Percentiles rank a stretch among this genome's conserved stretches.
These are phyloP conservation scores for Castanospermum australe DNA, from an alignment of 306 rosid genomes.

Conservation along the genomic window DNA sequence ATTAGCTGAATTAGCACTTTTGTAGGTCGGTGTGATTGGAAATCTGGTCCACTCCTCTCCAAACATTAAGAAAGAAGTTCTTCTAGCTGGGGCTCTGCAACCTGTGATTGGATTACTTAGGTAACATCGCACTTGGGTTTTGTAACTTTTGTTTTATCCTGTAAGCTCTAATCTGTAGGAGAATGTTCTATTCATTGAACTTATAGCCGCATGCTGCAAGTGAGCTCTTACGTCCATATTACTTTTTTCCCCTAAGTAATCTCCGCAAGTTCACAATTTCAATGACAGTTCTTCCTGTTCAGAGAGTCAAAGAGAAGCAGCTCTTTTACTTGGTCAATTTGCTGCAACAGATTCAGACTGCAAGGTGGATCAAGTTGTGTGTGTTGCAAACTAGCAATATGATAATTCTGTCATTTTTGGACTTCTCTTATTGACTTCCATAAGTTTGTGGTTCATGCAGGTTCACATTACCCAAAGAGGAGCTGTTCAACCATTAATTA, in stretches of 20 bases:
- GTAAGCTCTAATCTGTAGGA: neutral
- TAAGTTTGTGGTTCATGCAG: slow-evolving; percentile 32
- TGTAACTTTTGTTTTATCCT: neutral
- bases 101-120: slow-evolving; percentile 64
- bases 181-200: neutral
- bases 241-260: neutral
- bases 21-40: slow-evolving; percentile 75
- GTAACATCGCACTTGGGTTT: slow-evolving; percentile 29
- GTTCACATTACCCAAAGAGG: slow-evolving; percentile 89
- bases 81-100: slow-evolving; percentile 70
- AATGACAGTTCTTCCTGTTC: slow-evolving; percentile 51
- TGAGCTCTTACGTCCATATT: neutral
- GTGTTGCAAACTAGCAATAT: neutral
- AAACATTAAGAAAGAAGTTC: slow-evolving; percentile 57
- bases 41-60: slow-evolving; percentile 83
- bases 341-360: slow-evolving; percentile 64
- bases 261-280: neutral
- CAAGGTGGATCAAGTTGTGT: slow-evolving; percentile 49
- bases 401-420: neutral
- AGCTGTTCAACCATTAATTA: slow-evolving; percentile 80
- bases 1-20: slow-evolving; percentile 1
- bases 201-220: neutral
- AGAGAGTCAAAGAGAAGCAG: slow-evolving; percentile 73
- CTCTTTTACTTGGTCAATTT: slow-evolving; percentile 76
- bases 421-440: neutral